Base-by-base conservation (phyloP, 2,329 filamentous ascomycete species). In the Phyllosticta citriasiana region DNA sequence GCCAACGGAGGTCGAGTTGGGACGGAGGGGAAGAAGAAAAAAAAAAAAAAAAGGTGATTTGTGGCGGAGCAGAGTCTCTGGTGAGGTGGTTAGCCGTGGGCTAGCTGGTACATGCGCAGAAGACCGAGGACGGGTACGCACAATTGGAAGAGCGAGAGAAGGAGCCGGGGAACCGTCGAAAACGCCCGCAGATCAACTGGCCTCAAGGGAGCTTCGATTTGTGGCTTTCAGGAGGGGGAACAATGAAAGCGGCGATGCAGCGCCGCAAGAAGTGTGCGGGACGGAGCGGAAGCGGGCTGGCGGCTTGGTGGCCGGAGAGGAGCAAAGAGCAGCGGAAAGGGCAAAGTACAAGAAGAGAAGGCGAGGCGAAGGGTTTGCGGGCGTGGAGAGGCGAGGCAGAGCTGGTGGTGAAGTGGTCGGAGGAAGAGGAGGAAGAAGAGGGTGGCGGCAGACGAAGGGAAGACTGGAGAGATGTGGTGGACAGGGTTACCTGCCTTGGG, bases 121-220 rank as follows among this genome's bases (percentile, higher is more conserved):
- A 47, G 26, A 10, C 51, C 51, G 50, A 33, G 30, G 30, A 47
- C 8, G 25, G 19, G 40, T 19, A 53, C 59, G 33, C 30, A 58
- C 60, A 61, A 40, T 51, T 30, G 51, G 53, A 16, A 35, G 50
- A 62, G 57, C 56, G 60, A 62, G 55, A 50, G 55, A 12, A 47
- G 19, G 54, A 40, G 54, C 53, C 27, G 9, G 26, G 47, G 24
- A 19, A 47, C 59, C 59, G 53, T 61, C 55, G 55, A 57, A 54
- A 50, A 57, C 55, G 30, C 60, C 60, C 52, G 60, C 60, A 62
- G 60, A 61, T 61, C 59, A 61, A 61, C 59, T 61, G 59, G 59
- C 59, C 59, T 61, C 59, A 61, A 61, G 59, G 59, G 59, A 61
- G 59, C 50, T 61, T 61, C 59, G 59, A 57, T 47, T 27, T 26